Evolutionary conservation across 495 filamentous ascomycete species (phyloP), one percentile per base, ranked within the genome.

Genomic region (Trichoderma asperelloides): DNA sequence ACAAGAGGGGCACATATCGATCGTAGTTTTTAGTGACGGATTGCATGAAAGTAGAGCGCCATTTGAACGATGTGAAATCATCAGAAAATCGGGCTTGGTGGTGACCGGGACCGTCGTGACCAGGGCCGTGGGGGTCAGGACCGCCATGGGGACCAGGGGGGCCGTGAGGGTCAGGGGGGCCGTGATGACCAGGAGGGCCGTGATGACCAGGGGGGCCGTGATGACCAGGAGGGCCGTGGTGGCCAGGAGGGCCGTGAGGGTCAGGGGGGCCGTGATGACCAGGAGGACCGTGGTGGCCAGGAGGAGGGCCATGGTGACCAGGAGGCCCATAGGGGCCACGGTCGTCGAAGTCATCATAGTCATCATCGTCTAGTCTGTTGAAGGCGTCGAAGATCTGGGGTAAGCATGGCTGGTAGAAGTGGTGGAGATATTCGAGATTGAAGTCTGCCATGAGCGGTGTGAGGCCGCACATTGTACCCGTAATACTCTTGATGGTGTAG

Each of bases 331-430:
- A 37, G 33, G 33, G 33, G 5, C 33, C 33, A 33, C 23, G 57
- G 13, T 11, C 57, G 28, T 63, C 62, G 5, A 9, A 0, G 33
- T 18, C 33, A 4, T 28, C 5, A 43, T 64, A 15, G 62, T 64
- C 33, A 8, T 39, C 33, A 27, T 60, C 2, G 21, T 73, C 62
- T 16, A 64, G 71, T 49, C 70, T 47, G 62, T 81, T 81, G 69
- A 81, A 80, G 28, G 77, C 65, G n/a, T 78, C 73, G 21, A 82
- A 72, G 15, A 82, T 73, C 55, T 81, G 80, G 12, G 79, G 76
- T 16, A 81, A 70, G 65, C 81, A 84, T 0, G 81, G 81, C 66
- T 84, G 79, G 63, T 84, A 84, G 45, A 82, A 78, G 66, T 81
- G 79, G 37, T 79, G 69, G 28, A 78, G 70, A 66, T 77, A 78